phyloP scores from a whole-genome alignment of 495 filamentous ascomycete species.

The Chaetomium fimeti region DNA sequence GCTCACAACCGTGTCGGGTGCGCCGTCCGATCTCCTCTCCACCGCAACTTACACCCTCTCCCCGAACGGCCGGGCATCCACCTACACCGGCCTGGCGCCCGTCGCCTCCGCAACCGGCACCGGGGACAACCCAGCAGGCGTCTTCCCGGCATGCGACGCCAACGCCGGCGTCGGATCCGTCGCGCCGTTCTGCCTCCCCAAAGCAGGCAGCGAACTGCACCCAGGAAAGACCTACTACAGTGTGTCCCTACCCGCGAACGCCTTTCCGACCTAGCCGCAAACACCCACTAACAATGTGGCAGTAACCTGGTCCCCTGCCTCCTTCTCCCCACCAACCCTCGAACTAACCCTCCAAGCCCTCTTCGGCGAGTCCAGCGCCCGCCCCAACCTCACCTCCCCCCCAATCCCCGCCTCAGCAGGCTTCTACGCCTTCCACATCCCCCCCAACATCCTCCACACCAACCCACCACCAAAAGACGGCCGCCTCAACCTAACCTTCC shows the following conservation, averaged over 20 bases:
- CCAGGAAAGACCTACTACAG: conserved; percentile 35
- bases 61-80: conserved; percentile 18
- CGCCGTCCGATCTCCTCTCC: conserved; percentile 28
- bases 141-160: conserved; percentile 32
- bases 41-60: conserved; percentile 33
- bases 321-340: conserved; percentile 23
- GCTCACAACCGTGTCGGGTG: conserved; percentile 25
- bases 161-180: conserved; percentile 12
- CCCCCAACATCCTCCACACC: conserved; percentile 21
- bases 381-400: conserved; percentile 8
- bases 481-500: conserved; percentile 21
- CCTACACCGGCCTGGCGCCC: conserved; percentile 35
- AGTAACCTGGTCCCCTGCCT: conserved; percentile 36
- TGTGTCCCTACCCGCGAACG: background rate
- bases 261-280: background rate
- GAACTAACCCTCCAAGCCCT: conserved; percentile 20
- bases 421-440: conserved; percentile 31
- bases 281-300: background rate
- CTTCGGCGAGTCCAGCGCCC: background rate
- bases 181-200: conserved; percentile 35
- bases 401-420: conserved; percentile 24
- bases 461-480: too few species aligned
- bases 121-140: conserved; percentile 20
- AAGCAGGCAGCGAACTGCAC: conserved; percentile 25
- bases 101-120: conserved; percentile 29